These are phyloP conservation scores for Brassica cretica DNA, from an alignment of 345 rosid genomes.

Conservation along the genomic window DNA sequence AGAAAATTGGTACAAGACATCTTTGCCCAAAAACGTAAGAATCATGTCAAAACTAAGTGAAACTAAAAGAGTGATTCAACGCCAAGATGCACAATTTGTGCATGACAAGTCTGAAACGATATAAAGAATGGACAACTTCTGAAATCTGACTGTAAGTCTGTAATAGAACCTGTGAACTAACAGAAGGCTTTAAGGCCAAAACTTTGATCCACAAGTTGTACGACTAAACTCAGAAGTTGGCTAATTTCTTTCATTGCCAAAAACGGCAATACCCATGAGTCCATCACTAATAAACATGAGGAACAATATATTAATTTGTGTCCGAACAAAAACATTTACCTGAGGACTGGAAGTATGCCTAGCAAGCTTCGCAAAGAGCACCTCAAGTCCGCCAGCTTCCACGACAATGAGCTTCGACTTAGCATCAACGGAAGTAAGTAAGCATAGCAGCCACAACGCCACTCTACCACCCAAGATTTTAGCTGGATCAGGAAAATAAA, in stretches of 20 bases:
- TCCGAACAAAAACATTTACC: constrained; percentile 16
- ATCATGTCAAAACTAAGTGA: constrained; percentile 22
- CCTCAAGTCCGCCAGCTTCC: constrained; percentile 91
- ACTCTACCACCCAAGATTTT: constrained; percentile 57
- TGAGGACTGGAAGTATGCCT: constrained; percentile 52
- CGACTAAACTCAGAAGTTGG: constrained; percentile 14
- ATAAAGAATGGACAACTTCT: constrained; percentile 3
- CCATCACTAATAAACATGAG: constrained; percentile 3
- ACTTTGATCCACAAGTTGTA: neutral
- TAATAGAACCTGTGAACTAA: constrained; percentile 18
- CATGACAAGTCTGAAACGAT: constrained; percentile 27
- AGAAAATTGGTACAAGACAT: constrained; percentile 7
- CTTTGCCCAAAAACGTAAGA: constrained; percentile 21
- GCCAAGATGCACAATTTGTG: constrained; percentile 18
- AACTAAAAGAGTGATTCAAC: neutral
- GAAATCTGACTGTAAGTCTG: constrained; percentile 1
- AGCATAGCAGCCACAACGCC: constrained; percentile 70
- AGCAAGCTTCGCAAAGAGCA: constrained; percentile 59
- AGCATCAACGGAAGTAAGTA: constrained; percentile 55
- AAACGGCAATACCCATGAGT: constrained; percentile 13
- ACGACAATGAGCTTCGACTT: constrained; percentile 50
- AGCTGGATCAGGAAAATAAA: constrained; percentile 68
- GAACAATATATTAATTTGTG: neutral
- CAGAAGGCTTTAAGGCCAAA: constrained; percentile 2
- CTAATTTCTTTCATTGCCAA: constrained; percentile 11